Conservation (phyloP, 2,329 filamentous ascomycete genomes). For the Nothophoma quercina region DNA sequence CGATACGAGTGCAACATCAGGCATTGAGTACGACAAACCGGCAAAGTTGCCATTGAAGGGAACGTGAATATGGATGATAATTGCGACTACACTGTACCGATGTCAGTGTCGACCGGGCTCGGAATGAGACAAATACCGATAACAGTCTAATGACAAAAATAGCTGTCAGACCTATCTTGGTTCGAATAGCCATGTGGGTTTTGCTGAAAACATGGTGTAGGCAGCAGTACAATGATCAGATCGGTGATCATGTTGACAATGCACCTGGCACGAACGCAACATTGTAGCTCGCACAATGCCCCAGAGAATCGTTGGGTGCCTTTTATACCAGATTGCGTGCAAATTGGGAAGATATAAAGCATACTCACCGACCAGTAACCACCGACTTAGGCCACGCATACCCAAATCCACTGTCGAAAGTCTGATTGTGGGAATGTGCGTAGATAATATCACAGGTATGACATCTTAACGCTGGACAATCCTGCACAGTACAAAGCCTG, state of each 20-base stretch:
- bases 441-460: slow-evolving; percentile 1
- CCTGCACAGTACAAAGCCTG: neutral
- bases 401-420: slow-evolving; percentile 3
- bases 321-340: slow-evolving; percentile 47
- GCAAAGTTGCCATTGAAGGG: too few relatives aligned
- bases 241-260: slow-evolving; percentile 21
- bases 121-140: slow-evolving; percentile 1
- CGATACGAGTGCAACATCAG: too few relatives aligned
- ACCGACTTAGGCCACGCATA: slow-evolving; percentile 7
- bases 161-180: slow-evolving; percentile 13
- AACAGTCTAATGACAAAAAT: slow-evolving; percentile 17
- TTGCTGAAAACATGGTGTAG: slow-evolving; percentile 19
- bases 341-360: slow-evolving; percentile 43
- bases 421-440: neutral
- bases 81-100: slow-evolving; percentile 45
- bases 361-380: slow-evolving; percentile 13
- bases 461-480: neutral
- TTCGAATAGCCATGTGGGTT: slow-evolving; percentile 14
- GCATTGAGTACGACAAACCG: too few relatives aligned
- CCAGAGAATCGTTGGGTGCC: slow-evolving; percentile 43
- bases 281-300: slow-evolving; percentile 44
- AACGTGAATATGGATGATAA: too few relatives aligned
- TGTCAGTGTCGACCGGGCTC: neutral
- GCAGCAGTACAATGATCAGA: slow-evolving; percentile 17
- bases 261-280: slow-evolving; percentile 11